Base-by-base conservation (phyloP, 768 basidiomycete genomes). In the Phaeolepiota aurea region DNA sequence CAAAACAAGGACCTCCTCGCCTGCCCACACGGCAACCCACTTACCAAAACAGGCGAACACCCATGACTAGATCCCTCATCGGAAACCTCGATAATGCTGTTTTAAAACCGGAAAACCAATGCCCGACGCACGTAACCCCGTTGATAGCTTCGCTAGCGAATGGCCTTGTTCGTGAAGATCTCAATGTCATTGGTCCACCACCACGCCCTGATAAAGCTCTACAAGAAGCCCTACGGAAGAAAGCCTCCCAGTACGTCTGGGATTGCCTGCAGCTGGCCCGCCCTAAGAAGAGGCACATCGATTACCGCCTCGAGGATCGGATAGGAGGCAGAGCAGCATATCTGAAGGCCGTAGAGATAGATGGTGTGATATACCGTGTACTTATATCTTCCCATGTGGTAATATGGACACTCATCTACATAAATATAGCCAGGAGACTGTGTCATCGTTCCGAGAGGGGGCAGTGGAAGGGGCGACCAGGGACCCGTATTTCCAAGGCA, bases 61-160 rank as follows among this genome's bases (percentile, higher is more conserved):
- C 48, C 3, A 43, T 33, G 20, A 50, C 2, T 38, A 50, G 46
- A 21, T 43, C 52, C 2, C 45, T 60, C 3, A 36, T 59, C 0
- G 69, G 68, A 0, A 75, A 78, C 48, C 58, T 65, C 3, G 85
- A 87, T 48, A 47, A 73, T 3, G 70, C 66, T 1, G 74, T 82
- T 2, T 62, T 86, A 13, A 73, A 65, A 16, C 54, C 66, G 0
- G 74, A 76, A 46, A 69, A 71, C 20, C 75, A 77, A 47, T 69
- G 56, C 13, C 58, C 62, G 3, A 85, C 82, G 0, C 72, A 74
- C 35, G 81, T 87, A 5, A 86, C 83, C 0, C 75, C 76, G 0
- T 62, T 66, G 14, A 77, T 87, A 32, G 68, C 66, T 3, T 49
- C 58, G 5, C 55, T 86, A 5, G 74, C 80, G 0, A 21, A 52